Evolutionary conservation across 2,329 filamentous ascomycete genomes (phyloP).

Genomic region (Herpotrichia juniperi): DNA sequence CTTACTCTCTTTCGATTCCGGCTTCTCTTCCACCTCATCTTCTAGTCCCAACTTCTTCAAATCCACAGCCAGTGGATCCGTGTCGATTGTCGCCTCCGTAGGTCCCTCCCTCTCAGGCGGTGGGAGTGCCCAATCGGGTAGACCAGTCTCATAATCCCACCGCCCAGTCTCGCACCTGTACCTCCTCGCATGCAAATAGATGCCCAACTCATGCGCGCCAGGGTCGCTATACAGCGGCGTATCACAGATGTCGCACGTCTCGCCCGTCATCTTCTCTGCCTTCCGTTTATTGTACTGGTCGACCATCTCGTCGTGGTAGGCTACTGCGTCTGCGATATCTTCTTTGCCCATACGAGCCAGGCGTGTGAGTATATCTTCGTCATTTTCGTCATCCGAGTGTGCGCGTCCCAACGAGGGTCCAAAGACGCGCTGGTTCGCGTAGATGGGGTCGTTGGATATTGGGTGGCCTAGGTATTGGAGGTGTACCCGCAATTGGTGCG

Average conservation of each 20-base stretch:
- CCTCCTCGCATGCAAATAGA: slow-evolving; percentile 90
- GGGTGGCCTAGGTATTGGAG: slow-evolving; percentile 93
- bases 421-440: slow-evolving; percentile 92
- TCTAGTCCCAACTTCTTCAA: slow-evolving; percentile 48
- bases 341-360: slow-evolving; percentile 92
- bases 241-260: slow-evolving; percentile 78
- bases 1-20: background rate
- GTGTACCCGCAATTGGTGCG: slow-evolving; percentile 93
- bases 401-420: slow-evolving; percentile 75
- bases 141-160: slow-evolving; percentile 85
- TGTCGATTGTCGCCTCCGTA: slow-evolving; percentile 63
- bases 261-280: slow-evolving; percentile 90
- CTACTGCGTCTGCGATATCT: slow-evolving; percentile 86
- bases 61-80: slow-evolving; percentile 53
- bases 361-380: slow-evolving; percentile 87
- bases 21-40: slow-evolving; percentile 22
- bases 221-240: slow-evolving; percentile 94
- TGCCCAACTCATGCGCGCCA: slow-evolving; percentile 83
- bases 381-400: slow-evolving; percentile 72
- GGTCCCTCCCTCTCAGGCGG: slow-evolving; percentile 75
- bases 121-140: slow-evolving; percentile 87
- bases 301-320: slow-evolving; percentile 94
- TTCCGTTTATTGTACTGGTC: slow-evolving; percentile 87
- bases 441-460: slow-evolving; percentile 97
- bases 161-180: slow-evolving; percentile 83